phyloP scores from a whole-genome alignment of 2,329 filamentous ascomycete genomes.

The Aspergillus aculeatinus region DNA sequence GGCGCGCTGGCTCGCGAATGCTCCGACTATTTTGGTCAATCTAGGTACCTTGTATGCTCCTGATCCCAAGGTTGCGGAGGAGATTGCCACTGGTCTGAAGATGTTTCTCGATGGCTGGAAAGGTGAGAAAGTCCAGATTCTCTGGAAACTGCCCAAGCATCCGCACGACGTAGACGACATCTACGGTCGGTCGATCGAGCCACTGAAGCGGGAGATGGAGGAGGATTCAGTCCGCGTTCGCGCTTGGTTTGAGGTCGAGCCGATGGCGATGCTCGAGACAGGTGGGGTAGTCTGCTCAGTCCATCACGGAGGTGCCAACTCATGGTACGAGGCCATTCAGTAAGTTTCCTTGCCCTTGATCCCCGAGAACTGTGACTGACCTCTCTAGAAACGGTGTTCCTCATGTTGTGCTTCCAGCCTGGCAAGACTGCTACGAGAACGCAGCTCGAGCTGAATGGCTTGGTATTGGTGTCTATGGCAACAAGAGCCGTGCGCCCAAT shows the following conservation, averaged over 20 bases:
- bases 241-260: conserved; percentile 47
- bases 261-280: conserved; percentile 33
- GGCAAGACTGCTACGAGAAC: conserved; percentile 48
- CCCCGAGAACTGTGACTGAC: neutral
- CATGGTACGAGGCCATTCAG: conserved; percentile 47
- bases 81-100: conserved; percentile 42
- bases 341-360: conserved; percentile 22
- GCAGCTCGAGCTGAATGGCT: conserved; percentile 43
- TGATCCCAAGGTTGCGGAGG: conserved; percentile 35
- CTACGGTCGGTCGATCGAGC: conserved; percentile 26
- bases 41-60: conserved; percentile 45
- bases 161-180: conserved; percentile 22
- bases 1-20: conserved; percentile 43
- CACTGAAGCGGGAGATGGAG: conserved; percentile 23
- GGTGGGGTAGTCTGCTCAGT: conserved; percentile 43
- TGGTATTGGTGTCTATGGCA: conserved; percentile 43
- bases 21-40: conserved; percentile 51
- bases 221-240: conserved; percentile 38
- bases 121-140: conserved; percentile 30
- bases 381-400: conserved; percentile 40
- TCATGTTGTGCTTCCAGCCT: conserved; percentile 47
- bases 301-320: conserved; percentile 50
- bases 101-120: conserved; percentile 34
- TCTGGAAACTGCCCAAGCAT: conserved; percentile 42
- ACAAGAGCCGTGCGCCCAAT: conserved; percentile 32